Percentiles rank a stretch among this genome's conserved stretches.
phyloP scores from a whole-genome alignment of 2,329 filamentous ascomycete species.

The Hymenoscyphus linearis region DNA sequence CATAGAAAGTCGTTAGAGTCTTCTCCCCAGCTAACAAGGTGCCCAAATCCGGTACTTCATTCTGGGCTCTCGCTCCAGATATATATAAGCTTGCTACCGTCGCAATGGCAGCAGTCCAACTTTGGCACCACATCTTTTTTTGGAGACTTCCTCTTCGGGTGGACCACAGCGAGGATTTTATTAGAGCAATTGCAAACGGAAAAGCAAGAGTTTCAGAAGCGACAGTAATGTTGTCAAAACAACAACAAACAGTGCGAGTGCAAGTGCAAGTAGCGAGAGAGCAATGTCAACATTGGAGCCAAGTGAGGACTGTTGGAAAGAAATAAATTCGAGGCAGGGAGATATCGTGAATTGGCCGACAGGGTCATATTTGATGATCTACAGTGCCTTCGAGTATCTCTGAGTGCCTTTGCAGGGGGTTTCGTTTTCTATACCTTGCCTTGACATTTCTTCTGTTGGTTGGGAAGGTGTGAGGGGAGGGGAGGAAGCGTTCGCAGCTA shows the following conservation, averaged over 20 bases:
- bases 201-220: background rate
- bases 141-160: background rate
- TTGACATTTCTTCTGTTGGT: background rate
- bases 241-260: background rate
- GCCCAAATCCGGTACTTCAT: conserved; percentile 33
- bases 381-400: background rate
- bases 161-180: background rate
- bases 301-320: background rate
- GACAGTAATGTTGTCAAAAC: background rate
- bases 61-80: conserved; percentile 16
- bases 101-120: conserved; percentile 17
- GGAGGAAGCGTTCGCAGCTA: background rate
- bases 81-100: conserved; percentile 15
- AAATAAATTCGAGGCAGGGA: background rate
- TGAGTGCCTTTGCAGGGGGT: background rate
- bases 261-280: background rate
- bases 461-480: background rate
- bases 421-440: background rate
- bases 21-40: conserved; percentile 36
- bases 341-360: background rate
- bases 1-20: conserved; percentile 41
- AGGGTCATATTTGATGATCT: background rate
- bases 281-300: background rate
- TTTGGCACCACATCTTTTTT: conserved; percentile 14
- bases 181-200: background rate